Evolutionary conservation across 2,329 filamentous ascomycete genomes (phyloP).

Genomic region (Cytospora leucostoma): DNA sequence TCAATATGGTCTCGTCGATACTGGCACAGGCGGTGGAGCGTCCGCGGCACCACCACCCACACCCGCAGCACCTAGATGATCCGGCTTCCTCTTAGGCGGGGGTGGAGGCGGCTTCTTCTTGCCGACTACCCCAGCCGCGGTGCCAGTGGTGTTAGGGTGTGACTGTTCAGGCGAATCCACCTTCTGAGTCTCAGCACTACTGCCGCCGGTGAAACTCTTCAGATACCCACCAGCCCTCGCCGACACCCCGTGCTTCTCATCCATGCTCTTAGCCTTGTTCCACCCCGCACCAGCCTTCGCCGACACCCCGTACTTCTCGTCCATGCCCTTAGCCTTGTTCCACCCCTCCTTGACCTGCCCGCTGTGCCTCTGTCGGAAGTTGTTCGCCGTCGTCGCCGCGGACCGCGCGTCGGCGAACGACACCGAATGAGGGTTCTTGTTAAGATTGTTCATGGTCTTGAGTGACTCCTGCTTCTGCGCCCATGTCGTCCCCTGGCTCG

Average conservation of each 20-base stretch:
- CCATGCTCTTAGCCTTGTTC: conserved; percentile 56
- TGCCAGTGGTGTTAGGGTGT: conserved; percentile 23
- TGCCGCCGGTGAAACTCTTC: conserved; percentile 10
- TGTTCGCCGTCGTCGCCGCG: conserved; percentile 63
- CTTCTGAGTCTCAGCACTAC: conserved; percentile 3
- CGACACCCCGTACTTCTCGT: conserved; percentile 62
- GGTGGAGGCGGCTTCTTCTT: conserved; percentile 57
- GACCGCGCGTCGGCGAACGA: conserved; percentile 59
- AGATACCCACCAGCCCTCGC: conserved; percentile 40
- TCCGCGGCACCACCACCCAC: conserved; percentile 28
- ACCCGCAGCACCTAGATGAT: conserved; percentile 21
- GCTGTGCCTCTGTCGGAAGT: conserved; percentile 70
- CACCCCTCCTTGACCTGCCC: conserved; percentile 66
- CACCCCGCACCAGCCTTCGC: conserved; percentile 54
- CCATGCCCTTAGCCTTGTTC: conserved; percentile 56
- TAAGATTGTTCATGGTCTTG: conserved; percentile 59
- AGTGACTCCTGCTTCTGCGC: conserved; percentile 66
- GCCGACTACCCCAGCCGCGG: conserved; percentile 41
- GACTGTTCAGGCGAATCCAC: conserved; percentile 10
- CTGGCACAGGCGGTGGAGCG: conserved; percentile 54
- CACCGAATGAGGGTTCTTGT: conserved; percentile 62
- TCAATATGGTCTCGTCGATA: conserved; percentile 53
- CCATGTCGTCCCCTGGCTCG: conserved; percentile 59
- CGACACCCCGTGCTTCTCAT: conserved; percentile 62
- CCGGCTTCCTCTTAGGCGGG: conserved; percentile 55